A percentile compares a stretch with the other conserved stretches of the same genome.
These are phyloP conservation scores for Aureobasidium sp. DNA, from an alignment of 2,329 filamentous ascomycete species.

Conservation along the genomic window DNA sequence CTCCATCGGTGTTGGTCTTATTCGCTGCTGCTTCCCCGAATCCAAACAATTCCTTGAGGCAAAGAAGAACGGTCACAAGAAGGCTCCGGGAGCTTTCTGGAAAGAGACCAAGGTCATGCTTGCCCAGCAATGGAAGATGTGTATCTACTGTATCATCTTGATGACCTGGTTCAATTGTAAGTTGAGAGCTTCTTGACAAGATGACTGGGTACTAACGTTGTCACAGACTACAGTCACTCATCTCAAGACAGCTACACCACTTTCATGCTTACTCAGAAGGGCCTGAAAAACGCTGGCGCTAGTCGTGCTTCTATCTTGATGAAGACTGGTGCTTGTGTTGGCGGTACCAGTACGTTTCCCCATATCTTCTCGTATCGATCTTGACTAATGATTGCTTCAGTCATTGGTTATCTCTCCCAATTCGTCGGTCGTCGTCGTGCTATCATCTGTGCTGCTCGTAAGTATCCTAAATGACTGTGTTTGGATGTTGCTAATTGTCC, in stretches of 20 bases:
- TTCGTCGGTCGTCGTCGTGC: conserved; percentile 41
- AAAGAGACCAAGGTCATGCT: conserved; percentile 79
- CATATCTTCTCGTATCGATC: too few relatives aligned
- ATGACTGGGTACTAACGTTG: background rate
- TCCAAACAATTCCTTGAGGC: conserved; percentile 75
- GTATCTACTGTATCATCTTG: conserved; percentile 72
- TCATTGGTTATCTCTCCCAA: conserved; percentile 39
- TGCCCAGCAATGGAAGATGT: conserved; percentile 78
- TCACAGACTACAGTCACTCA: conserved; percentile 81
- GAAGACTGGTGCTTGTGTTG: conserved; percentile 76
- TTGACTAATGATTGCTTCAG: too few relatives aligned
- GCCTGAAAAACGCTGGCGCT: conserved; percentile 68
- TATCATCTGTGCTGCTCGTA: conserved; percentile 58
- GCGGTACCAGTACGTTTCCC: conserved; percentile 1
- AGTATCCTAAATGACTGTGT: conserved; percentile 42
- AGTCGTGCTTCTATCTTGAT: conserved; percentile 83
- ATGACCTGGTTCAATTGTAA: conserved; percentile 42
- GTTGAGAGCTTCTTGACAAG: background rate
- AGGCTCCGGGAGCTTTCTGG: conserved; percentile 72
- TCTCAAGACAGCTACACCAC: conserved; percentile 86
- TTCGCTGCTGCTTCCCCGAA: conserved; percentile 79
- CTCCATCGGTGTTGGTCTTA: conserved; percentile 79
- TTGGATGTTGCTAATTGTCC: background rate
- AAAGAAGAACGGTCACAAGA: conserved; percentile 60
- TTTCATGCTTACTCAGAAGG: conserved; percentile 79